Conservation (phyloP, 805 yeast species). For the Ogataea minuta region DNA sequence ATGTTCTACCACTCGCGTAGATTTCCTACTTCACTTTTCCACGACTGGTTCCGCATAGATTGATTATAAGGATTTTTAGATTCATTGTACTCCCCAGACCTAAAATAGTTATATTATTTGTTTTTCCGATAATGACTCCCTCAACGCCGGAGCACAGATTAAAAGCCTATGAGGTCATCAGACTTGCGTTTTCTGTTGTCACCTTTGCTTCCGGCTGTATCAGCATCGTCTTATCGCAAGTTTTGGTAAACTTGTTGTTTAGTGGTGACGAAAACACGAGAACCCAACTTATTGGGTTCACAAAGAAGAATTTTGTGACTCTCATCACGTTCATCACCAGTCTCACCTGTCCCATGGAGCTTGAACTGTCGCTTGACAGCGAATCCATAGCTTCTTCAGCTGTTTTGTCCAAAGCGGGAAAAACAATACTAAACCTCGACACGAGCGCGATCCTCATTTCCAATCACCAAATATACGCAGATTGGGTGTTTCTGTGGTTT, state of each 20-base stretch:
- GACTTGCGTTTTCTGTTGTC: slow-evolving; percentile 25
- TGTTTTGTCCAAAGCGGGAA: slow-evolving; percentile 10
- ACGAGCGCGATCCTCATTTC: slow-evolving; percentile 54
- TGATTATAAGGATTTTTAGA: not conserved
- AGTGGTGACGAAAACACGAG: slow-evolving; percentile 32
- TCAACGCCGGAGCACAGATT: not conserved
- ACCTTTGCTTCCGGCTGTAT: slow-evolving; percentile 39
- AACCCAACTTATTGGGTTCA: slow-evolving; percentile 46
- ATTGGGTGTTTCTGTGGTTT: slow-evolving; percentile 94
- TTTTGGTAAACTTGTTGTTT: slow-evolving; percentile 36
- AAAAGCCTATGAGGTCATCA: slow-evolving; percentile 23
- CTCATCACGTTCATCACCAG: slow-evolving; percentile 51
- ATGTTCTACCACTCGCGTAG: slow-evolving; percentile 32
- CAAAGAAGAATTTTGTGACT: slow-evolving; percentile 58
- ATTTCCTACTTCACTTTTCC: not conserved
- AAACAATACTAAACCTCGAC: slow-evolving; percentile 21
- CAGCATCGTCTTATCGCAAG: slow-evolving; percentile 48
- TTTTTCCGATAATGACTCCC: not conserved
- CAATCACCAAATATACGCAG: slow-evolving; percentile 94
- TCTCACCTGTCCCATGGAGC: slow-evolving; percentile 49
- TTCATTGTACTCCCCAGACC: not conserved
- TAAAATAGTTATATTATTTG: not conserved
- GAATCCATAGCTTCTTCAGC: slow-evolving; percentile 11
- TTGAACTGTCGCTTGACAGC: slow-evolving; percentile 44
- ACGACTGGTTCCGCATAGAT: not conserved